Evolutionary conservation across 2,329 filamentous ascomycete species (phyloP).

Genomic region (Aspergillus ibericus): DNA sequence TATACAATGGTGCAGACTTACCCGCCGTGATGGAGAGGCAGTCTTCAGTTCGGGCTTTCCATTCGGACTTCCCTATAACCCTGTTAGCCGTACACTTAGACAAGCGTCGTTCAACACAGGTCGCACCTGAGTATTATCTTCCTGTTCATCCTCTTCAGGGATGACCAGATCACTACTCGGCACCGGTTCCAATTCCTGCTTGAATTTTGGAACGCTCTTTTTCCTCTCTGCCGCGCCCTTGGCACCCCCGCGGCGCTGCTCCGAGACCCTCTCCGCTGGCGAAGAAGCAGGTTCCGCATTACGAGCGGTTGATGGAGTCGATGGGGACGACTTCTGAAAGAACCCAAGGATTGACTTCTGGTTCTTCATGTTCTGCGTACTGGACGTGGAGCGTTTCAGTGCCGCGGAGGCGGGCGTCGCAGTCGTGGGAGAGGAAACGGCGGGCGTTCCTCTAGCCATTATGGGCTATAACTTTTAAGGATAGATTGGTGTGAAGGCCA

Average conservation of each 20-base stretch:
- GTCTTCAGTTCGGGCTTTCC: slow-evolving; percentile 43
- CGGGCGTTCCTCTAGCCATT: slow-evolving; percentile 41
- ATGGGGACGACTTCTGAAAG: slow-evolving; percentile 63
- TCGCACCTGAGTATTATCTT: slow-evolving; percentile 41
- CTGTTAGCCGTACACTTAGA: neutral
- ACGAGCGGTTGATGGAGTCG: slow-evolving; percentile 39
- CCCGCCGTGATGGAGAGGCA: slow-evolving; percentile 80
- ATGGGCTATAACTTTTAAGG: slow-evolving; percentile 9
- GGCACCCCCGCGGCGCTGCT: slow-evolving; percentile 28
- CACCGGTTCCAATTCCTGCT: slow-evolving; percentile 64
- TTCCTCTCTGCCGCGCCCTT: slow-evolving; percentile 48
- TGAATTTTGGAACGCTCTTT: slow-evolving; percentile 41
- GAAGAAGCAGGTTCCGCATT: slow-evolving; percentile 38
- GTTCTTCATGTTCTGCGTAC: slow-evolving; percentile 54
- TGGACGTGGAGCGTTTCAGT: slow-evolving; percentile 43
- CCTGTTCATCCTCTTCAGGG: slow-evolving; percentile 58
- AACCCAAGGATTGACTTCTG: slow-evolving; percentile 76
- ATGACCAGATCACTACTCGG: slow-evolving; percentile 77
- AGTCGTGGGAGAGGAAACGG: slow-evolving; percentile 35
- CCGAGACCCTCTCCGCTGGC: slow-evolving; percentile 36
- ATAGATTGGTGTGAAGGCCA: neutral
- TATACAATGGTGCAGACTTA: slow-evolving; percentile 39
- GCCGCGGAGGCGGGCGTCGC: slow-evolving; percentile 38
- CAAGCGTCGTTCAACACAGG: slow-evolving; percentile 32
- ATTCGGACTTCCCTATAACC: slow-evolving; percentile 43